Evolutionary conservation across 306 rosid genomes (phyloP).

Genomic region (Cicer cuneatum): DNA sequence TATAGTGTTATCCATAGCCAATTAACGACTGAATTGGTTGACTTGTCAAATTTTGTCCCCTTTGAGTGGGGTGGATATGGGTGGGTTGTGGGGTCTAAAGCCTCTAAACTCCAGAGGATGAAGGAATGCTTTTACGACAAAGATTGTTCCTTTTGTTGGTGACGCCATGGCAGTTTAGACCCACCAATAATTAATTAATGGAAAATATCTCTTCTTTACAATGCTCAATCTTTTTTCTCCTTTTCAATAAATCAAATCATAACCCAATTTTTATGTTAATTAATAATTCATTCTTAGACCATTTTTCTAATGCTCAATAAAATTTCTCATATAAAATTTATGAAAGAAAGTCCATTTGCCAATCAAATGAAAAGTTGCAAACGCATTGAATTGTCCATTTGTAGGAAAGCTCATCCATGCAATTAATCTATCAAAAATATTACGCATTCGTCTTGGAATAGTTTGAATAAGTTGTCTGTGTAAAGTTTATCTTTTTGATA

Average conservation of each 20-base stretch:
- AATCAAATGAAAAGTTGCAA: slow-evolving; percentile 42
- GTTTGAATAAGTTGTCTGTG: slow-evolving; percentile 39
- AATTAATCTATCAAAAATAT: slow-evolving; percentile 27
- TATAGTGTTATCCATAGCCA: slow-evolving; percentile 39
- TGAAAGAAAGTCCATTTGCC: slow-evolving; percentile 23
- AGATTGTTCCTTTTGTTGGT: slow-evolving; percentile 51
- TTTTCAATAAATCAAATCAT: slow-evolving; percentile 36
- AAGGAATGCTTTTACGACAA: slow-evolving; percentile 44
- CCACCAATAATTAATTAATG: slow-evolving; percentile 46
- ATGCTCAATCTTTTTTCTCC: slow-evolving; percentile 43
- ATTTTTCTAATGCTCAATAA: background rate
- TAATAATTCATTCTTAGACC: slow-evolving; percentile 28
- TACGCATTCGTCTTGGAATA: slow-evolving; percentile 16
- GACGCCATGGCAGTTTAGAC: slow-evolving; percentile 45
- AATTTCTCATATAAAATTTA: slow-evolving; percentile 1
- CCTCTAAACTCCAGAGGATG: slow-evolving; percentile 23
- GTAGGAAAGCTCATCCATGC: slow-evolving; percentile 43
- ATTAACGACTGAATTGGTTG: slow-evolving; percentile 46
- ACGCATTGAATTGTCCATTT: slow-evolving; percentile 48
- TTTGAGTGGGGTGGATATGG: slow-evolving; percentile 41
- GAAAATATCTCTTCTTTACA: slow-evolving; percentile 33
- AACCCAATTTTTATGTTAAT: slow-evolving; percentile 9
- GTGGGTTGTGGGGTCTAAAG: slow-evolving; percentile 43
- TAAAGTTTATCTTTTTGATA: slow-evolving; percentile 1
- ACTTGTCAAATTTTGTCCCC: slow-evolving; percentile 44